A percentile compares a stretch with the other conserved stretches of the same genome.
Evolutionary conservation across 495 filamentous ascomycete species (phyloP).

Genomic region (Aspergillus taichungensis): DNA sequence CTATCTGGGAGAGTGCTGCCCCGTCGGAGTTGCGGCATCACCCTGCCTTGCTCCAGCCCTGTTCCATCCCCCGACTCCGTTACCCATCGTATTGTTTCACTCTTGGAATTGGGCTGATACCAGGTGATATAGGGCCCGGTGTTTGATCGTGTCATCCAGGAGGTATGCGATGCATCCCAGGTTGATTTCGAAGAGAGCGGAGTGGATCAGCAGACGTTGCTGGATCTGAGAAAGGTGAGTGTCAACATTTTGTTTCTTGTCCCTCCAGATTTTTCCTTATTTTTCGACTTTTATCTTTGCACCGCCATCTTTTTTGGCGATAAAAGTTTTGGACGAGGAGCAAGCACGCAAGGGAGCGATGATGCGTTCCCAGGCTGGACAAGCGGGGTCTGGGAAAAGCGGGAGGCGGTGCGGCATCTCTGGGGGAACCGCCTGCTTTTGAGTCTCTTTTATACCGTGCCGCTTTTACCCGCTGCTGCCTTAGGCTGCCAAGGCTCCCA

Average conservation of each 20-base stretch:
- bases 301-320: no score
- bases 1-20: constrained; percentile 10
- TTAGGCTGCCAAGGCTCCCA: constrained; percentile 25
- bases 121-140: constrained; percentile 55
- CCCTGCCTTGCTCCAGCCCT: constrained; percentile 9
- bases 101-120: constrained; percentile 24
- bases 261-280: not conserved
- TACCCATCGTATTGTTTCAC: not conserved
- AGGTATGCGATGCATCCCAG: constrained; percentile 78
- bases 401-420: constrained; percentile 28
- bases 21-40: not conserved
- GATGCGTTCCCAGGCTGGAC: constrained; percentile 9
- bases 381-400: constrained; percentile 31
- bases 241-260: constrained; percentile 3
- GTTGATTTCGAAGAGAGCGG: constrained; percentile 96
- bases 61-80: constrained; percentile 3
- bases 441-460: constrained; percentile 34
- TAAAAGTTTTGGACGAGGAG: not conserved
- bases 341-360: not conserved
- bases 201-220: constrained; percentile 73
- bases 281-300: constrained; percentile 10
- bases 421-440: constrained; percentile 32
- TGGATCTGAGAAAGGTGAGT: constrained; percentile 77
- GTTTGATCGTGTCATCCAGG: constrained; percentile 84
- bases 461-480: constrained; percentile 26